Evolutionary conservation across 2,329 filamentous ascomycete genomes (phyloP).

Genomic region (Penicillium sp.): DNA sequence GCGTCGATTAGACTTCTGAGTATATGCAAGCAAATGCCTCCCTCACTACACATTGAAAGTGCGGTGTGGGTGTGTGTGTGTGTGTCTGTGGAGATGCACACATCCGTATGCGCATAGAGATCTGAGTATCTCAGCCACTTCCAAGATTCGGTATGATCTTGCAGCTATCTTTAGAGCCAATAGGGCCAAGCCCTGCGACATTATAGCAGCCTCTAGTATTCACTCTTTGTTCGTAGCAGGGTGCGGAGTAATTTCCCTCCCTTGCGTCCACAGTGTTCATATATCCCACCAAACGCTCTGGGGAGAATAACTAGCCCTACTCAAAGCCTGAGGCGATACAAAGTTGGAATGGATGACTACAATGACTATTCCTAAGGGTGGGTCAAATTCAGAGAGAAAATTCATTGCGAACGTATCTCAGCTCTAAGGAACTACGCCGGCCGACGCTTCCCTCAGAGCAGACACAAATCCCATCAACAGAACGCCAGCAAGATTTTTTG

Average conservation of each 20-base stretch:
- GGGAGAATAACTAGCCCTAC: neutral
- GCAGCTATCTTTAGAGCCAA: neutral
- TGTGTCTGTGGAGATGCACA: neutral
- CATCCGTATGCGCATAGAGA: neutral
- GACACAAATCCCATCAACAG: slow-evolving; percentile 14
- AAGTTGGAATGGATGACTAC: neutral
- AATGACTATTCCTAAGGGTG: neutral
- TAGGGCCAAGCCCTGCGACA: neutral
- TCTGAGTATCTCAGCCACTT: neutral
- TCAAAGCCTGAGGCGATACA: neutral
- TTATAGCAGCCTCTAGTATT: neutral
- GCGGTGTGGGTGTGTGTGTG: no score
- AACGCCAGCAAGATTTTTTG: slow-evolving; percentile 20
- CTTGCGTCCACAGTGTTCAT: neutral
- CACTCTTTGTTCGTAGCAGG: neutral
- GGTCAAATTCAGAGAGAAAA: neutral
- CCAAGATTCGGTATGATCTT: no score
- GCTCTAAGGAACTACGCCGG: slow-evolving; percentile 21
- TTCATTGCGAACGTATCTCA: slow-evolving; percentile 20
- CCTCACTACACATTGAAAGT: neutral
- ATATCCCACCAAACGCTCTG: neutral
- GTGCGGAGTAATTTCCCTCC: neutral
- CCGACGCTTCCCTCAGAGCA: slow-evolving; percentile 17
- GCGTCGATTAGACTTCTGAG: no score
- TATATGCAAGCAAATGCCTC: neutral